Base-by-base conservation (phyloP, 2,329 filamentous ascomycete genomes). In the Arthroderma sp. region DNA sequence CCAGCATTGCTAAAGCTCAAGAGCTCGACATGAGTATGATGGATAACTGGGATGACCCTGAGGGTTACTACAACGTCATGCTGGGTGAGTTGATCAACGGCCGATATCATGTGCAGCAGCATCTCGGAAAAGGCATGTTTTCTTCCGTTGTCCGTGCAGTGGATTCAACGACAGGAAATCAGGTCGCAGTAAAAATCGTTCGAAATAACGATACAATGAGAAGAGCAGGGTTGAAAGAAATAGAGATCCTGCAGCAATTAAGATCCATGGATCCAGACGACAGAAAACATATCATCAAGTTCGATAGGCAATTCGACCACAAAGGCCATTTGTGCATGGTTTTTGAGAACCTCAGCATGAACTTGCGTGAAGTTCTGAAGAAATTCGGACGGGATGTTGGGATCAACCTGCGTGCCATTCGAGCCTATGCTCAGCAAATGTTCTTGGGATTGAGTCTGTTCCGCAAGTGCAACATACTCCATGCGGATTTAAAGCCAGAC, bases 171-270 rank as follows among this genome's bases (percentile, higher is more conserved):
- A 84, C 75, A 47, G 81, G 80, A 56, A 76, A 77, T 54, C 63
- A 83, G n/a, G 88, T 96, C 30, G 91, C 91, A 27, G 84, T 98
- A 72, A 98, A 98, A 68, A 91, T 98, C 56, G 94, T 96, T 65
- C 84, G 91, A 51, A 93, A 93, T 64, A 96, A 98, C 57, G 88
- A 94, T 58, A 84, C 86, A 8, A 82, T 95, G 79, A 71, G 67
- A 53, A 95, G 94, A 64, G 88, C 87, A 38, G 91, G 88, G 15
- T 80, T 87, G 63, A 95, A 91, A 47, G 91, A 98, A 62, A 93
- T 96, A 60, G 83, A 86, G 36, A 94, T 96, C 52, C 68, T 98
- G 39, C 78, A 91, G 59, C 88, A 89, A 58, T 77, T 98, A 45
- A 86, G 83, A 55, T 79, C 82, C 39, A 80, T 83, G 29, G 91